Base-by-base conservation (phyloP, 2,329 filamentous ascomycete genomes). In the Fusarium sublunatum region DNA sequence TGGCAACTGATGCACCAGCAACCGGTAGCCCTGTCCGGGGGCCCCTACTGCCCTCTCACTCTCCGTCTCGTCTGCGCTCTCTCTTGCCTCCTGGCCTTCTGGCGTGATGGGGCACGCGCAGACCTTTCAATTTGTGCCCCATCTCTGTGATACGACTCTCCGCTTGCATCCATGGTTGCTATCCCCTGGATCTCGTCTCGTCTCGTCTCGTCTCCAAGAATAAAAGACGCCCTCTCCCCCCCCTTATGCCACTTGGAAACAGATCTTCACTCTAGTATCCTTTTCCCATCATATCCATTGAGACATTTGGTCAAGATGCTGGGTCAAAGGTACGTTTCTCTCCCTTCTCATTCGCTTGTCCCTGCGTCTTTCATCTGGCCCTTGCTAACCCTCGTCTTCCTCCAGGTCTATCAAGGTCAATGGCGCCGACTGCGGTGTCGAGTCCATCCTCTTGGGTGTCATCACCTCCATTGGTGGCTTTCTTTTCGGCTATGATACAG, bases 401-500 rank as follows among this genome's bases (percentile, higher is more conserved):
- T 15, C 3, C 36, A 80, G 77, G 57, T 78, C 77, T 32, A 72
- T 80, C 68, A 76, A 72, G 53, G 56, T 80, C 71, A 79, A 79
- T 67, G 78, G 78, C 60, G 77, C 77, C 70, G 72, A 78, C 43
- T 79, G 77, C 48, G 78, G 78, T 42, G 51, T 71, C 24, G 78
- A 80, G 59, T 64, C 78, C 24, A 61, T 81, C 56, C 47, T 81
- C 26, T 66, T 87, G 26, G 83, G 83, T 40, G 74, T 81, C 31
- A 77, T 82, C 38, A 85, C 84, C 39, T 84, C 82, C 40, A 81
- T 88, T 36, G 86, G 86, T 58, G 86, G 85, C 43, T 86, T 86
- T 72, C 80, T 88, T 59, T 88, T 87, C 71, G 86, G 86, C 43
- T 88, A 87, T 65, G 86, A 88, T 64, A 88, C 84, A 9, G 86